These are phyloP conservation scores for Talaromyces liani DNA, from an alignment of 495 filamentous ascomycete genomes.

Conservation along the genomic window DNA sequence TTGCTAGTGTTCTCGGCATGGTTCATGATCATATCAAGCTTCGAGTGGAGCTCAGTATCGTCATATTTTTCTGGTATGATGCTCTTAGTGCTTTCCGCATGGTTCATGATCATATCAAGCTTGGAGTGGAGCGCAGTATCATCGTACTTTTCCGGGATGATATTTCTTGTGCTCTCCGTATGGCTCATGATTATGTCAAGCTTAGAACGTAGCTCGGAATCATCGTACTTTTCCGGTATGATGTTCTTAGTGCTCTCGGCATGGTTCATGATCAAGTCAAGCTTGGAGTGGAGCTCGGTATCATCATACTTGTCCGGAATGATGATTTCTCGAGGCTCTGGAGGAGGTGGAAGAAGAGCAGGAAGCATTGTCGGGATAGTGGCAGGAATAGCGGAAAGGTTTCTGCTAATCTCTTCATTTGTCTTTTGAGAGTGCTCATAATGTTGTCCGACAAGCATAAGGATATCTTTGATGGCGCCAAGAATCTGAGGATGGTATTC, in stretches of 20 bases:
- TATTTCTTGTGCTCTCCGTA: too few relatives aligned
- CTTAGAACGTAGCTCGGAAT: conserved; percentile 61
- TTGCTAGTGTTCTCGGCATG: conserved; percentile 36
- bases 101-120: conserved; percentile 71
- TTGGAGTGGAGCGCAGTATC: conserved; percentile 71
- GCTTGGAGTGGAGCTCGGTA: conserved; percentile 61
- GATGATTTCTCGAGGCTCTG: conserved; percentile 29
- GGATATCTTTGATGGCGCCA: conserved; percentile 72
- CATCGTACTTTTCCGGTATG: conserved; percentile 45
- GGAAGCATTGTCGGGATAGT: conserved; percentile 41
- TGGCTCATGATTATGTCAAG: conserved; percentile 61
- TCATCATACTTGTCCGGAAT: conserved; percentile 48
- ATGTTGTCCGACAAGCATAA: conserved; percentile 72
- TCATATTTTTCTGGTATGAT: conserved; percentile 41
- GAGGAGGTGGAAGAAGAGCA: conserved; percentile 36
- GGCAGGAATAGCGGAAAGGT: conserved; percentile 44
- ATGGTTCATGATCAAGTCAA: conserved; percentile 71
- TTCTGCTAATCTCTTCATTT: conserved; percentile 42
- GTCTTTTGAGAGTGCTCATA: conserved; percentile 57
- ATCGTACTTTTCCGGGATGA: conserved; percentile 25
- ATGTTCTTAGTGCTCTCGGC: conserved; percentile 29
- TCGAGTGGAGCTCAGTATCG: conserved; percentile 59
- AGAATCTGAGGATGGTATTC: conserved; percentile 83
- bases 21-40: conserved; percentile 69
- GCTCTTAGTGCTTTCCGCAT: conserved; percentile 33